Conservation (phyloP, 345 rosid species). For the Gossypium mustelinum region DNA sequence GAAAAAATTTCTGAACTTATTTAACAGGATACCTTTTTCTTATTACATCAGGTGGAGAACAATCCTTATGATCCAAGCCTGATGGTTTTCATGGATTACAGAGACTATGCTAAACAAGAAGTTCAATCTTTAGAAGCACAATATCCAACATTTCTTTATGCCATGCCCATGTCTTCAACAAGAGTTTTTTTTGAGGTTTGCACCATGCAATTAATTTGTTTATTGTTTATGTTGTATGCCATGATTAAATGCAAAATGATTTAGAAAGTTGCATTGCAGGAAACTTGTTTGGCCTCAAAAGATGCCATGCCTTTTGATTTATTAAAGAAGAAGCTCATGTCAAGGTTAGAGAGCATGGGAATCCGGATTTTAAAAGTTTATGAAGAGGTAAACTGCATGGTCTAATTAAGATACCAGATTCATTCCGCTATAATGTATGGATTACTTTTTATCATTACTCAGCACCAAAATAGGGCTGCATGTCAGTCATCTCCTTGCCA, state of each 20-base stretch:
- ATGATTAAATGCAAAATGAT: conserved; percentile 18
- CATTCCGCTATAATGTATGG: not conserved
- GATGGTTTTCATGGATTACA: conserved; percentile 99
- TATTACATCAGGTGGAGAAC: conserved; percentile 70
- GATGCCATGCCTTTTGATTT: conserved; percentile 83
- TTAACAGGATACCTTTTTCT: conserved; percentile 8
- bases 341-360: conserved; percentile 73
- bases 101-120: conserved; percentile 60
- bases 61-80: conserved; percentile 87
- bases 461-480: not conserved
- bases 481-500: not conserved
- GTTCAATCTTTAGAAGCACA: conserved; percentile 52
- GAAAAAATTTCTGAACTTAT: not conserved
- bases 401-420: not conserved
- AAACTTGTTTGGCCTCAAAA: conserved; percentile 96
- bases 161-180: conserved; percentile 79
- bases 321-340: conserved; percentile 68
- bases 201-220: not conserved
- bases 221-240: not conserved
- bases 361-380: conserved; percentile 58
- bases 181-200: conserved; percentile 89
- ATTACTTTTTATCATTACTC: not conserved
- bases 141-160: conserved; percentile 87
- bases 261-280: conserved; percentile 43
- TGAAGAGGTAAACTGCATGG: conserved; percentile 63